These are phyloP conservation scores for Ceratobasidium sp. DNA, from an alignment of 1,284 basidiomycete genomes.

Conservation along the genomic window DNA sequence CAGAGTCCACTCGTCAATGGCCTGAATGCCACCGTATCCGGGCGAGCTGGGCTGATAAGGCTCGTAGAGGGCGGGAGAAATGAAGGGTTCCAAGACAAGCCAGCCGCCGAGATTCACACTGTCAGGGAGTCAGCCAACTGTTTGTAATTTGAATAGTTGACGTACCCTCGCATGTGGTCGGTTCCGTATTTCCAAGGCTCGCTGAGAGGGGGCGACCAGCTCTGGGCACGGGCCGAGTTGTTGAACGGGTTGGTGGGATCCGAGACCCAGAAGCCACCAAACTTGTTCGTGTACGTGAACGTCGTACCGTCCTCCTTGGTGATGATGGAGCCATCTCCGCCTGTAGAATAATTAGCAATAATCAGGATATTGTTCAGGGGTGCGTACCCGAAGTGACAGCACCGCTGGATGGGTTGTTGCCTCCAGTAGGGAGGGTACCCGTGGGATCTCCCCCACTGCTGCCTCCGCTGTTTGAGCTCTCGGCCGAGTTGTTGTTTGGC, in stretches of 20 bases:
- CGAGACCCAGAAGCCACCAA: slow-evolving; percentile 55
- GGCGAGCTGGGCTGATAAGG: slow-evolving; percentile 41
- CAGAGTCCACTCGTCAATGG: slow-evolving; percentile 59
- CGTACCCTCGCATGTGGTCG: slow-evolving; percentile 70
- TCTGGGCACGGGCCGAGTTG: slow-evolving; percentile 69
- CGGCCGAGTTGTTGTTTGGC: slow-evolving; percentile 15
- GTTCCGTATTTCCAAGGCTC: slow-evolving; percentile 71
- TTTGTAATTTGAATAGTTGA: slow-evolving; percentile 27
- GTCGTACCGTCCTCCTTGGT: slow-evolving; percentile 52
- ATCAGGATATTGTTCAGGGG: not conserved
- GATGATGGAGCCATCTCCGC: slow-evolving; percentile 52
- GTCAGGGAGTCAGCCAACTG: slow-evolving; percentile 8
- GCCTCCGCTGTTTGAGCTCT: slow-evolving; percentile 38
- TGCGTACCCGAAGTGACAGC: slow-evolving; percentile 30
- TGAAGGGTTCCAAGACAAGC: slow-evolving; percentile 62
- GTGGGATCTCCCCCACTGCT: slow-evolving; percentile 14
- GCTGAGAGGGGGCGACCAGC: slow-evolving; percentile 76
- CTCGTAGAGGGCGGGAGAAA: slow-evolving; percentile 59
- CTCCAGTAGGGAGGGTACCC: slow-evolving; percentile 5
- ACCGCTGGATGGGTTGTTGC: slow-evolving; percentile 4
- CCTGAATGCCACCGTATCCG: slow-evolving; percentile 36
- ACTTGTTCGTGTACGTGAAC: slow-evolving; percentile 55
- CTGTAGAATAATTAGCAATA: slow-evolving; percentile 53
- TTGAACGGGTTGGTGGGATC: slow-evolving; percentile 79
- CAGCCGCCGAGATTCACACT: slow-evolving; percentile 60